Conservation (phyloP, 805 yeast genomes). For the Lachancea mirantina region DNA sequence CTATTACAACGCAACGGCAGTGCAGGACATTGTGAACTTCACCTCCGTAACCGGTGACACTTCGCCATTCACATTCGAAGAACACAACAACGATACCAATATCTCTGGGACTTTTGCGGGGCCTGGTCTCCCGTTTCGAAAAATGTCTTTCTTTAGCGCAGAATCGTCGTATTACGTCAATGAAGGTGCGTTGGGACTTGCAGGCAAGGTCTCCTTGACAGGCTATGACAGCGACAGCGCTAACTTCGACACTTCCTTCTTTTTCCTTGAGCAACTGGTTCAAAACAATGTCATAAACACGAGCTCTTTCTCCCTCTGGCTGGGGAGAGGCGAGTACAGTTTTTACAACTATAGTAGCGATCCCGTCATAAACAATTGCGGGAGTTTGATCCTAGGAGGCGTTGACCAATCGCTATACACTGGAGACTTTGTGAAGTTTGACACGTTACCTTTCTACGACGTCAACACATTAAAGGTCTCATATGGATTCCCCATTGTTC, state of each 20-base stretch:
- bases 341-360: neutral
- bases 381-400: constrained; percentile 49
- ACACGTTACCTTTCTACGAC: constrained; percentile 39
- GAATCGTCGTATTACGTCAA: constrained; percentile 31
- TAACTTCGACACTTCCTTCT: constrained; percentile 18
- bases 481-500: constrained; percentile 39
- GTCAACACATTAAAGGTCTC: constrained; percentile 15
- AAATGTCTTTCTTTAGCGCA: constrained; percentile 33
- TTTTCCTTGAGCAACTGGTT: constrained; percentile 32
- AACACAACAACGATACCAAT: too few relatives aligned
- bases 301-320: constrained; percentile 40
- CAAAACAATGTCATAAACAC: constrained; percentile 29
- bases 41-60: constrained; percentile 5
- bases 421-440: constrained; percentile 44
- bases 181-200: constrained; percentile 42
- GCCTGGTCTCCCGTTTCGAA: constrained; percentile 17
- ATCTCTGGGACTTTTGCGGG: too few relatives aligned
- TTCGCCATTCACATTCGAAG: too few relatives aligned
- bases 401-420: constrained; percentile 41
- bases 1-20: constrained; percentile 19
- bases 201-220: constrained; percentile 24
- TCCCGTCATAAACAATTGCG: constrained; percentile 15
- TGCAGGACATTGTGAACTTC: constrained; percentile 19
- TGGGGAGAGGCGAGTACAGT: constrained; percentile 22
- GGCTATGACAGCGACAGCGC: constrained; percentile 14